Evolutionary conservation across 441 rosid species (phyloP).

Genomic region (Populus trichocarpa): DNA sequence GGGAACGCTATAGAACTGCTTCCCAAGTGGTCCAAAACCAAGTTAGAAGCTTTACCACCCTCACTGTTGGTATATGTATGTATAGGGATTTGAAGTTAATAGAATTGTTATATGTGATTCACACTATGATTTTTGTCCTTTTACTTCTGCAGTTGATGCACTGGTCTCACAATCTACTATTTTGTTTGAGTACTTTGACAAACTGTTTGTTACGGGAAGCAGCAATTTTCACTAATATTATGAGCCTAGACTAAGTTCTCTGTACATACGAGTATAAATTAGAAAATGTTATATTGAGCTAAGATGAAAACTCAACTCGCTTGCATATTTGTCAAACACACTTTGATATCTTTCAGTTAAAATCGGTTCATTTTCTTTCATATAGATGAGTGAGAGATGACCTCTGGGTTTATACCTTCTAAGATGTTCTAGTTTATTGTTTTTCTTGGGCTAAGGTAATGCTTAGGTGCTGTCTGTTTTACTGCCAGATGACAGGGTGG

Average conservation of each 20-base stretch:
- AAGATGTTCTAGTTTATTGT: neutral
- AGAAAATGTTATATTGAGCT: neutral
- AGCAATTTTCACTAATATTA: neutral
- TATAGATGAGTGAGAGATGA: neutral
- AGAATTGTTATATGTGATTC: neutral
- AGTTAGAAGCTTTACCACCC: constrained; percentile 71
- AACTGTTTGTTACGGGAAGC: neutral
- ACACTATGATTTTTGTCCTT: neutral
- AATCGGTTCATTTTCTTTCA: neutral
- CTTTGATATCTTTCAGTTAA: neutral
- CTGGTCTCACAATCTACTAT: neutral
- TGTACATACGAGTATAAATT: neutral
- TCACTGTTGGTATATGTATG: constrained; percentile 42
- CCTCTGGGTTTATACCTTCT: neutral
- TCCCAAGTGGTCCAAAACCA: constrained; percentile 98
- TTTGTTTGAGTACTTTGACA: neutral
- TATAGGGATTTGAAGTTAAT: constrained; percentile 24
- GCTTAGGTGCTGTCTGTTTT: neutral
- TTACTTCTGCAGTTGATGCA: neutral
- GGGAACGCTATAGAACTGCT: constrained; percentile 95
- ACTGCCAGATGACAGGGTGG: neutral
- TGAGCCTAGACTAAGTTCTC: neutral
- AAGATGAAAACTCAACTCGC: neutral
- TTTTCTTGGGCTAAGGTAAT: neutral
- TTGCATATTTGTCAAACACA: neutral